These are phyloP conservation scores for Lodderomyces theae DNA, from an alignment of 1,139 yeast genomes.

Conservation along the genomic window DNA sequence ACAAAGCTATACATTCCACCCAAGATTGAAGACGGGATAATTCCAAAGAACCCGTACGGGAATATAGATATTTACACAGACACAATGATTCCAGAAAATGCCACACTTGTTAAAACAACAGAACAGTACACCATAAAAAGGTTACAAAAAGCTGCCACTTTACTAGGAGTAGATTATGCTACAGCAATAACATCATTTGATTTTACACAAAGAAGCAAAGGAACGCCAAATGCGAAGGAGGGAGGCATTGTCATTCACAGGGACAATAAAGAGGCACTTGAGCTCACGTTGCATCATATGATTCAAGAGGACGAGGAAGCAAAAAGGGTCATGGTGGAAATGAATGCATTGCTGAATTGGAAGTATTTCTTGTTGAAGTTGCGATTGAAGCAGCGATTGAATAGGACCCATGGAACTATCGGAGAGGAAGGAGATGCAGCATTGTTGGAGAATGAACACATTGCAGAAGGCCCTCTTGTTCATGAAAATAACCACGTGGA, in stretches of 20 bases:
- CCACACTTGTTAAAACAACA: constrained; percentile 47
- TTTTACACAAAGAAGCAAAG: constrained; percentile 37
- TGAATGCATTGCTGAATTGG: constrained; percentile 70
- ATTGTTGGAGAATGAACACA: constrained; percentile 7
- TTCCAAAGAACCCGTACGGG: constrained; percentile 76
- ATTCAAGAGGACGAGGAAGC: constrained; percentile 54
- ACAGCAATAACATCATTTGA: constrained; percentile 87
- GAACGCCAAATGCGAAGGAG: constrained; percentile 56
- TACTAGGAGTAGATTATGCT: constrained; percentile 75
- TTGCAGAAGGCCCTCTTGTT: not conserved
- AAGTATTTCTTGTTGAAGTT: constrained; percentile 65
- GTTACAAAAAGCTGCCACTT: constrained; percentile 67
- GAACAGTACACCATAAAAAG: constrained; percentile 36
- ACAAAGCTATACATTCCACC: constrained; percentile 72
- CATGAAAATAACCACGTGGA: not conserved
- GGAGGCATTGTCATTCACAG: constrained; percentile 75
- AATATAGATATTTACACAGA: constrained; percentile 77
- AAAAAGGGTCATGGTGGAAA: constrained; percentile 41
- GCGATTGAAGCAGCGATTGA: constrained; percentile 66
- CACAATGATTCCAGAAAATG: constrained; percentile 82
- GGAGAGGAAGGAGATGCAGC: constrained; percentile 9
- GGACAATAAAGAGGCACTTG: constrained; percentile 65
- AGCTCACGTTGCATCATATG: constrained; percentile 53
- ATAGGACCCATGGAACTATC: constrained; percentile 61
- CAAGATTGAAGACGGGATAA: constrained; percentile 57